phyloP scores from a whole-genome alignment of 2,329 filamentous ascomycete species.

The Talaromyces rugulosus region DNA sequence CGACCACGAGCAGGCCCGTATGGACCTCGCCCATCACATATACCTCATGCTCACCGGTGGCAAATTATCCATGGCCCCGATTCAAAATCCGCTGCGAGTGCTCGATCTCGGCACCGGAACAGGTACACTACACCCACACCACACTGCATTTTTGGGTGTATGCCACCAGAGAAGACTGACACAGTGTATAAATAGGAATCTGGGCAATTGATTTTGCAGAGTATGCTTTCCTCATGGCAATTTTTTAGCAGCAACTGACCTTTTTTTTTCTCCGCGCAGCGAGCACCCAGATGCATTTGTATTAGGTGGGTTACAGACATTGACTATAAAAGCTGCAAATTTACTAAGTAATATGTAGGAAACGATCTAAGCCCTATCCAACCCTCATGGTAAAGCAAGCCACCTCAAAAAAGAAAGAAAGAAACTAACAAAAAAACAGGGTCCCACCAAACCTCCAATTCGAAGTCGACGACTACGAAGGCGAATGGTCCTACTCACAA shows the following conservation, averaged over 20 bases:
- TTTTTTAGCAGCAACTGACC: background rate
- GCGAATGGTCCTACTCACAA: slow-evolving; percentile 19
- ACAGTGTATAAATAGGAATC: slow-evolving; percentile 19
- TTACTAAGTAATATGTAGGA: slow-evolving; percentile 1
- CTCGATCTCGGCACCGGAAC: slow-evolving; percentile 37
- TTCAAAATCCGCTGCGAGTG: slow-evolving; percentile 21
- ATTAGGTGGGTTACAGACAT: slow-evolving; percentile 17
- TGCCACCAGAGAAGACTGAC: background rate
- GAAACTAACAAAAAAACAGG: slow-evolving; percentile 1
- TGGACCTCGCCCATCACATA: slow-evolving; percentile 24
- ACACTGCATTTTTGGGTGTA: too few relatives aligned
- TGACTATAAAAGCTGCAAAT: background rate
- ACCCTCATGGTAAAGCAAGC: slow-evolving; percentile 16
- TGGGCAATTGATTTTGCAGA: slow-evolving; percentile 39
- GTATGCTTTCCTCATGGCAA: slow-evolving; percentile 1
- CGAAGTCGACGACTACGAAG: slow-evolving; percentile 22
- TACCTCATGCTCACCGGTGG: slow-evolving; percentile 17
- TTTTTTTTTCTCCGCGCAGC: background rate
- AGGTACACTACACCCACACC: background rate
- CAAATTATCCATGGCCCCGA: slow-evolving; percentile 14
- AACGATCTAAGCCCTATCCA: slow-evolving; percentile 32
- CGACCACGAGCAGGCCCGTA: slow-evolving; percentile 20
- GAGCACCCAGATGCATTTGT: slow-evolving; percentile 26
- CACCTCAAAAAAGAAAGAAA: background rate
- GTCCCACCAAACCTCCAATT: slow-evolving; percentile 25